Conservation (phyloP, 2,329 filamentous ascomycete species). For the Trichoderma citrinoviride region DNA sequence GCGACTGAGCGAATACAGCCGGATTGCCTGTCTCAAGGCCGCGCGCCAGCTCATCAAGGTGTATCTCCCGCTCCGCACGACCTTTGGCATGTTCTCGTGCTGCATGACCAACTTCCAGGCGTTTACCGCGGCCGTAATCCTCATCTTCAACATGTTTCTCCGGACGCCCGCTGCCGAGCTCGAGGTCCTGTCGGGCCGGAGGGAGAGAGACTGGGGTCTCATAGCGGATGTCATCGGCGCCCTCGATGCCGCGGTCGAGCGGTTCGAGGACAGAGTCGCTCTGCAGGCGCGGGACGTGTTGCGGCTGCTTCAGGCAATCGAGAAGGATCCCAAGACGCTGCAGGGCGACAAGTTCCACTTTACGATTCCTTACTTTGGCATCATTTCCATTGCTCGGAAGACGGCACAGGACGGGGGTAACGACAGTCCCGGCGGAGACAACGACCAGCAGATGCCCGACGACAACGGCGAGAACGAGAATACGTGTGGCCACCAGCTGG, state of each 20-base stretch:
- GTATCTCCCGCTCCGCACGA: slow-evolving; percentile 11
- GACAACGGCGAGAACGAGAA: neutral
- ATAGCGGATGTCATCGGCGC: neutral
- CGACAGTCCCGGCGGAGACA: too few species aligned
- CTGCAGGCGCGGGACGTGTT: slow-evolving; percentile 12
- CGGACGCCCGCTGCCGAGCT: neutral
- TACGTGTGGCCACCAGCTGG: too few species aligned
- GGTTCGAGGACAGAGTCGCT: slow-evolving; percentile 10
- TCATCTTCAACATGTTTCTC: slow-evolving; percentile 16
- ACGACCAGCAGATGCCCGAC: neutral
- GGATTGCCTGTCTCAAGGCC: slow-evolving; percentile 11
- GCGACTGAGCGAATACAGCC: slow-evolving; percentile 10
- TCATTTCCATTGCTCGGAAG: slow-evolving; percentile 11
- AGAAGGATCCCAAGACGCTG: neutral
- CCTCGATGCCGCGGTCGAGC: slow-evolving; percentile 4
- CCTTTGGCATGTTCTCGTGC: slow-evolving; percentile 17
- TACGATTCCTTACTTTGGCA: slow-evolving; percentile 9
- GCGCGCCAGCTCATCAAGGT: slow-evolving; percentile 13
- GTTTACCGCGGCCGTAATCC: slow-evolving; percentile 14
- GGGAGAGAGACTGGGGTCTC: slow-evolving; percentile 7
- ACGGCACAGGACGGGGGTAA: neutral
- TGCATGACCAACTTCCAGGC: slow-evolving; percentile 19
- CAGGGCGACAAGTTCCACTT: slow-evolving; percentile 11
- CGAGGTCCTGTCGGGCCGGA: neutral
- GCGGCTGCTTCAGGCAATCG: slow-evolving; percentile 2